A percentile compares a stretch with the other conserved stretches of the same genome.
phyloP scores from a whole-genome alignment of 2,329 filamentous ascomycete genomes.

The Nothophaeocryptopus gaeumannii region DNA sequence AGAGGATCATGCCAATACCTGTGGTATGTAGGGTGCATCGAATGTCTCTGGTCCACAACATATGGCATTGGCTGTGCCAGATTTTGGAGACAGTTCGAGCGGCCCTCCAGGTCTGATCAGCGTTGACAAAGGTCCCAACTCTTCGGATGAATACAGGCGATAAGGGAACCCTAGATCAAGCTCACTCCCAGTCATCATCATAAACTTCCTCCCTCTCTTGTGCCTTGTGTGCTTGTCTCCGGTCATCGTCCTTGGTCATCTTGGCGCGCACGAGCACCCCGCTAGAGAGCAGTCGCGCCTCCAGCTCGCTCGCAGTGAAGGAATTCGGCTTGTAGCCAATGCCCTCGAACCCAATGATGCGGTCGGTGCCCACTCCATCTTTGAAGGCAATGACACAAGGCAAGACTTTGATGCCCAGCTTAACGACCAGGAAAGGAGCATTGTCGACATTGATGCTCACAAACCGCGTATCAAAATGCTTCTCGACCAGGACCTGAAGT shows the following conservation, averaged over 20 bases:
- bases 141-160: too few relatives aligned
- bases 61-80: too few relatives aligned
- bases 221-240: constrained; percentile 31
- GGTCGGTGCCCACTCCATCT: constrained; percentile 54
- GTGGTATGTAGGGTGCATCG: too few relatives aligned
- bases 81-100: too few relatives aligned
- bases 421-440: constrained; percentile 58
- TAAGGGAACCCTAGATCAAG: too few relatives aligned
- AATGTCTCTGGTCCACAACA: too few relatives aligned
- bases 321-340: constrained; percentile 53
- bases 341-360: constrained; percentile 59
- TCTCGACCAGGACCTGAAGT: constrained; percentile 53
- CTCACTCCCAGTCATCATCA: constrained; percentile 54
- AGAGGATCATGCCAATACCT: too few relatives aligned
- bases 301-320: constrained; percentile 55
- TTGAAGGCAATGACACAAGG: constrained; percentile 59
- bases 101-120: too few relatives aligned
- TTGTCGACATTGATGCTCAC: constrained; percentile 60
- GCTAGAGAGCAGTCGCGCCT: constrained; percentile 50
- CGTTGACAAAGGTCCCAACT: too few relatives aligned
- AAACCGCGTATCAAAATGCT: constrained; percentile 59
- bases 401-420: constrained; percentile 56
- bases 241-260: constrained; percentile 46
- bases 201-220: constrained; percentile 41
- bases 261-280: constrained; percentile 54